These are phyloP conservation scores for Geosmithia morbida DNA, from an alignment of 2,329 filamentous ascomycete species.

Conservation along the genomic window DNA sequence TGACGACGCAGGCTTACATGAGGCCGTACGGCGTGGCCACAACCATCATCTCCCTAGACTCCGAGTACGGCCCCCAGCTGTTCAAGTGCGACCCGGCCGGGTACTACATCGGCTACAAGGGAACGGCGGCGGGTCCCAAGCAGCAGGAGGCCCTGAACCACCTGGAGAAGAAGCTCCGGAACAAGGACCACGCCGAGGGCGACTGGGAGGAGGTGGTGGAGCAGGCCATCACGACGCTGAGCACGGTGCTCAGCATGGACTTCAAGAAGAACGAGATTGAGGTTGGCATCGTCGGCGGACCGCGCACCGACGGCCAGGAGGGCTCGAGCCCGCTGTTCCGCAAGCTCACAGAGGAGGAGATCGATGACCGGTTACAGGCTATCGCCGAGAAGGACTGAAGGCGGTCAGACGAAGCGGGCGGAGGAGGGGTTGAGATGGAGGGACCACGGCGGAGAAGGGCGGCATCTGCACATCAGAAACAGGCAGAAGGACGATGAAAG, in stretches of 20 bases:
- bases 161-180: slow-evolving; percentile 98
- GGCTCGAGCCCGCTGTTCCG: slow-evolving; percentile 70
- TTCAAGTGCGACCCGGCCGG: slow-evolving; percentile 98
- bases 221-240: slow-evolving; percentile 86
- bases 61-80: slow-evolving; percentile 82
- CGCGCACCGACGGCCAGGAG: slow-evolving; percentile 67
- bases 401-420: neutral
- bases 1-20: slow-evolving; percentile 73
- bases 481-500: too few relatives aligned
- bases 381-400: slow-evolving; percentile 93
- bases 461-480: too few relatives aligned
- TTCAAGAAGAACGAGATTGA: slow-evolving; percentile 99
- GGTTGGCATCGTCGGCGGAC: slow-evolving; percentile 91
- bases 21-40: slow-evolving; percentile 90
- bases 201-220: slow-evolving; percentile 97
- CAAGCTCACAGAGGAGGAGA: slow-evolving; percentile 89
- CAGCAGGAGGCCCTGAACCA: slow-evolving; percentile 98
- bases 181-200: slow-evolving; percentile 88
- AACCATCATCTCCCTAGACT: slow-evolving; percentile 87
- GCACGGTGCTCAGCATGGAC: slow-evolving; percentile 93
- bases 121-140: slow-evolving; percentile 91
- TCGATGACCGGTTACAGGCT: slow-evolving; percentile 93
- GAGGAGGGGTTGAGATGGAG: too few relatives aligned
- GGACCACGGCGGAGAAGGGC: too few relatives aligned
- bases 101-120: slow-evolving; percentile 98